Percentiles rank a stretch among this genome's conserved stretches.
Evolutionary conservation across 2,329 filamentous ascomycete genomes (phyloP).

Genomic region (Fusarium buharicum): DNA sequence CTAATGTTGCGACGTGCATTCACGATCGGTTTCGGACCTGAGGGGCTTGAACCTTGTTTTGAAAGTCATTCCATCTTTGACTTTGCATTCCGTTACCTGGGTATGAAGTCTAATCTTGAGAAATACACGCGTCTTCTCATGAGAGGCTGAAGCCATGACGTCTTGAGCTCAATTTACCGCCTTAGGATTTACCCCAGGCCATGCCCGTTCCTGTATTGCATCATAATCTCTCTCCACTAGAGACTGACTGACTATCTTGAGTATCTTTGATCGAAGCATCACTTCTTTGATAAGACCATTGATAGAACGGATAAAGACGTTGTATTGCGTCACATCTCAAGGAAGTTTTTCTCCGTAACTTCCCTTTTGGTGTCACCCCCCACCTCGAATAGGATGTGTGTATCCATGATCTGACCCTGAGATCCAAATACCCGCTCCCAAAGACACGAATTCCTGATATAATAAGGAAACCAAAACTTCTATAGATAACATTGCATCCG

Average conservation of each 20-base stretch:
- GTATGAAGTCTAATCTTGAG: neutral
- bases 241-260: no score
- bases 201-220: constrained; percentile 12
- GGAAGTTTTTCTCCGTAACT: constrained; percentile 2
- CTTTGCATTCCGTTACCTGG: neutral
- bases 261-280: neutral
- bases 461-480: constrained; percentile 6
- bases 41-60: constrained; percentile 1
- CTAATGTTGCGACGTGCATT: neutral
- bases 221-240: constrained; percentile 10
- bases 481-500: neutral
- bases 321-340: constrained; percentile 22
- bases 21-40: constrained; percentile 10
- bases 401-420: constrained; percentile 2
- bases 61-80: neutral
- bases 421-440: neutral
- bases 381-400: neutral
- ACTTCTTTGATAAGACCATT: neutral
- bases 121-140: no score
- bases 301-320: neutral
- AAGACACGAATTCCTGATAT: constrained; percentile 1
- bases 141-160: constrained; percentile 11
- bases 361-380: neutral
- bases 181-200: neutral
- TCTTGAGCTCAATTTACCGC: neutral